Percentiles rank a stretch among this genome's conserved stretches.
phyloP scores from a whole-genome alignment of 169 alveolate genomes.

The Ichthyophthirius multifiliis region DNA sequence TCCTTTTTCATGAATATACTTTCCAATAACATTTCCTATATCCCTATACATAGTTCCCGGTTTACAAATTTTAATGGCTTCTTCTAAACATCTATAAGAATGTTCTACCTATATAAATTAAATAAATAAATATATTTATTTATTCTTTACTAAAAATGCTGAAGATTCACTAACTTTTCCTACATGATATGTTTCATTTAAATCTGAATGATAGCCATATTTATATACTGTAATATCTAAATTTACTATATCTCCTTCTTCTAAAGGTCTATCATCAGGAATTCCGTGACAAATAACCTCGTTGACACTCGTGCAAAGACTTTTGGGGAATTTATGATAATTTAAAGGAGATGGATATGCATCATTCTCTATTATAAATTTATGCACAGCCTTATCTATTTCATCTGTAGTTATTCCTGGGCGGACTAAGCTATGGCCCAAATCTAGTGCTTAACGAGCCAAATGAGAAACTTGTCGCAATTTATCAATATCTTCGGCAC shows the following conservation, averaged over 20 bases:
- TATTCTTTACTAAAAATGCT: conserved; percentile 76
- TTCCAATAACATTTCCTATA: conserved; percentile 92
- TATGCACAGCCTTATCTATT: conserved; percentile 94
- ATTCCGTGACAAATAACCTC: conserved; percentile 99
- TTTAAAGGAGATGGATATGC: conserved; percentile 99
- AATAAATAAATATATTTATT: neutral
- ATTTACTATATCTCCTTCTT: conserved; percentile 92
- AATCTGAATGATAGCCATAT: conserved; percentile 95
- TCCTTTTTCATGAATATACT: conserved; percentile 63
- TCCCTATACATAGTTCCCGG: conserved; percentile 98
- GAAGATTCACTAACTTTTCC: conserved; percentile 93
- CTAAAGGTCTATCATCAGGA: conserved; percentile 93
- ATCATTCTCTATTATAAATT: conserved; percentile 87
- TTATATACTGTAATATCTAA: conserved; percentile 95
- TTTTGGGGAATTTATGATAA: conserved; percentile 95
- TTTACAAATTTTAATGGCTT: conserved; percentile 89
- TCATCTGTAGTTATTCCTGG: conserved; percentile 97
- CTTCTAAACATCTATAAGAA: conserved; percentile 40
- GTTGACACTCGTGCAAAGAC: conserved; percentile 96
- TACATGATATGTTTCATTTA: conserved; percentile 95
- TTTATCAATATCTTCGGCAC: conserved; percentile 87
- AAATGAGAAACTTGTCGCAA: conserved; percentile 13
- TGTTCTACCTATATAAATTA: neutral
- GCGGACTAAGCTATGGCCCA: conserved; percentile 89
- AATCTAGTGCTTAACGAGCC: conserved; percentile 92